Base-by-base conservation (phyloP, 2,329 filamentous ascomycete genomes). In the Tetracladium maxilliforme region DNA sequence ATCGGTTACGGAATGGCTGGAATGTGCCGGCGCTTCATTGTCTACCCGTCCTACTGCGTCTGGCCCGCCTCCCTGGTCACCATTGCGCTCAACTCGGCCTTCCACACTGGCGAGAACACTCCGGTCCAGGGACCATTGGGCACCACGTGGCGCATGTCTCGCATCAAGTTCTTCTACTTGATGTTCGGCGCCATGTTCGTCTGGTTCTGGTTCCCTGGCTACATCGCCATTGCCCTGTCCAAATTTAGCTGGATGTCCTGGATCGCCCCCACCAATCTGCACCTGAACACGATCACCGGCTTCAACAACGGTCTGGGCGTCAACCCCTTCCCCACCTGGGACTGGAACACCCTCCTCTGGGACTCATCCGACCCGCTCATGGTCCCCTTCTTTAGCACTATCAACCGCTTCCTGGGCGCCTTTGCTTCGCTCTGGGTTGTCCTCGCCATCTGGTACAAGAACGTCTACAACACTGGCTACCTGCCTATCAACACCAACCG, bases 1-100 rank as follows among this genome's bases (percentile, higher is more conserved):
- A 58, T 69, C 16, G 64, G 64, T 11, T 68, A 66, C 27, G 64
- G 64, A 1, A 45, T 68, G 19, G 62, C 64, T 7, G 64, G 64
- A 12, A 23, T 64, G 2, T 48, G 45, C 7, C 51, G 61, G 5
- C 47, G 56, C 1, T 67, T 65, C 36, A 44, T 68, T 4, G 60
- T 67, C 6, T 63, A 61, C 12, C 60, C 60, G 0, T 47, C 60
- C 2, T 57, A 54, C 36, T 58, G 56, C 34, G 51, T 68, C 4
- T 68, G 64, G 64, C 63, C 61, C 1, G 47, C 50, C 3, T 51
- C 54, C 0, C 38, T 68, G 6, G 51, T 52, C 2, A 61, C 51
- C 5, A 57, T 61, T 18, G 54, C 56, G 1, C 43, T 65, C 2
- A 58, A 60, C 38, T 43, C 48, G 4, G 54, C 61, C 7, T 52